These are phyloP conservation scores for Arthroderma sp. DNA, from an alignment of 2,329 filamentous ascomycete species.

Conservation along the genomic window DNA sequence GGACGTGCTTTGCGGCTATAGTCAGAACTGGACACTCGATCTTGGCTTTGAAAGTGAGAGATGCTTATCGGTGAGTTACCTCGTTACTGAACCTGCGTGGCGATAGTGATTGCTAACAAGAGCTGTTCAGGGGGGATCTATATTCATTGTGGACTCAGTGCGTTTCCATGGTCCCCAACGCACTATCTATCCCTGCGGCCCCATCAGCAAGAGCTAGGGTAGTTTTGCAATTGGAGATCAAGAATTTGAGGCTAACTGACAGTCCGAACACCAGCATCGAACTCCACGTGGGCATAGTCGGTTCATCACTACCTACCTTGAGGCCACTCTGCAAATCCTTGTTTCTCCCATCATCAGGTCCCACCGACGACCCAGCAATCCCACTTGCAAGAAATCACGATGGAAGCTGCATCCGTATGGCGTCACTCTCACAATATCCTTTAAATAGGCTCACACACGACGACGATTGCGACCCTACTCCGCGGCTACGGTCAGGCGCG, in stretches of 20 bases:
- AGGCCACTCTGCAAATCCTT: conserved; percentile 23
- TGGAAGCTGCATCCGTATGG: conserved; percentile 3
- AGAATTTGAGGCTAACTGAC: neutral
- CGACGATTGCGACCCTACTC: neutral
- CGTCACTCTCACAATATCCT: conserved; percentile 1
- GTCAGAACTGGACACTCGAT: conserved; percentile 29
- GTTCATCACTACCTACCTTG: conserved; percentile 28
- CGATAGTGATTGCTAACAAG: conserved; percentile 1
- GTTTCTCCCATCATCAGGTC: conserved; percentile 1
- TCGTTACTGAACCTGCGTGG: neutral
- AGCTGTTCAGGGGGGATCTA: conserved; percentile 5
- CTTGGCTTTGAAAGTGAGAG: conserved; percentile 17
- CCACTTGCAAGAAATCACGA: neutral
- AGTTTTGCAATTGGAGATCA: neutral
- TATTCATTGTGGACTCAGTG: conserved; percentile 14
- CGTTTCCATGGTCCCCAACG: neutral
- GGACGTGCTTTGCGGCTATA: conserved; percentile 29
- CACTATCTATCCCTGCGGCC: neutral
- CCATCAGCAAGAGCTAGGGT: neutral
- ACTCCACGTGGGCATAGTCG: conserved; percentile 29
- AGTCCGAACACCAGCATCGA: conserved; percentile 22
- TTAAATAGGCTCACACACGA: conserved; percentile 1
- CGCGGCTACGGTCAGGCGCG: neutral
- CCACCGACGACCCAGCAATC: neutral
- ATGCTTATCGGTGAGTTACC: conserved; percentile 22